These are phyloP conservation scores for Podospora anserina DNA, from an alignment of 495 filamentous ascomycete genomes.

Conservation along the genomic window DNA sequence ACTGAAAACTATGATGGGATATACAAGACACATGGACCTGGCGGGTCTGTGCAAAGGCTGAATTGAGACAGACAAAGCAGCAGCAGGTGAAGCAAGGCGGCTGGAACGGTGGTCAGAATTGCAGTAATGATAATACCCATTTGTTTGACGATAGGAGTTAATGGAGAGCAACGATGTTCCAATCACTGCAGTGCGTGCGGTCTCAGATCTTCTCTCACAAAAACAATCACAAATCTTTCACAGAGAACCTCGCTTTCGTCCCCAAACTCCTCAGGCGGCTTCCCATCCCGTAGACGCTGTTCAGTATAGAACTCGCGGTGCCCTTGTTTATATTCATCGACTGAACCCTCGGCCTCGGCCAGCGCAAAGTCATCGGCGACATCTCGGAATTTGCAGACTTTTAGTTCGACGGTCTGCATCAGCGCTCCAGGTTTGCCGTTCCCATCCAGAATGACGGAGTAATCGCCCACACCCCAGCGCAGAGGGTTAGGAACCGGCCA, in stretches of 20 bases:
- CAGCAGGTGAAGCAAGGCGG: not conserved
- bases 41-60: conserved; percentile 9
- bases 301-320: conserved; percentile 28
- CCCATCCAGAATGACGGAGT: conserved; percentile 35
- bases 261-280: conserved; percentile 25
- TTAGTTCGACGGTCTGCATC: conserved; percentile 30
- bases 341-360: conserved; percentile 34
- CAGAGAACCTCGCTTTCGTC: conserved; percentile 35
- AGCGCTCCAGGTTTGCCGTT: conserved; percentile 26
- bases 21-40: conserved; percentile 23
- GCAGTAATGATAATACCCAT: not conserved
- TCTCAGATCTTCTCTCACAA: conserved; percentile 16
- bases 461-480: conserved; percentile 33
- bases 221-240: conserved; percentile 36
- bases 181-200: not conserved
- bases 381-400: conserved; percentile 31
- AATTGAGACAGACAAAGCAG: not conserved
- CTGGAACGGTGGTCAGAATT: not conserved
- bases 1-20: conserved; percentile 20
- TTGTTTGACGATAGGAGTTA: not conserved
- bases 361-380: conserved; percentile 35
- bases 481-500: conserved; percentile 33
- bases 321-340: conserved; percentile 28
- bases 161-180: not conserved
- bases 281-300: conserved; percentile 12